Percentiles rank a stretch among this genome's conserved stretches.
Conservation (phyloP, 2,329 filamentous ascomycete species). For the Lachnellula occidentalis region DNA sequence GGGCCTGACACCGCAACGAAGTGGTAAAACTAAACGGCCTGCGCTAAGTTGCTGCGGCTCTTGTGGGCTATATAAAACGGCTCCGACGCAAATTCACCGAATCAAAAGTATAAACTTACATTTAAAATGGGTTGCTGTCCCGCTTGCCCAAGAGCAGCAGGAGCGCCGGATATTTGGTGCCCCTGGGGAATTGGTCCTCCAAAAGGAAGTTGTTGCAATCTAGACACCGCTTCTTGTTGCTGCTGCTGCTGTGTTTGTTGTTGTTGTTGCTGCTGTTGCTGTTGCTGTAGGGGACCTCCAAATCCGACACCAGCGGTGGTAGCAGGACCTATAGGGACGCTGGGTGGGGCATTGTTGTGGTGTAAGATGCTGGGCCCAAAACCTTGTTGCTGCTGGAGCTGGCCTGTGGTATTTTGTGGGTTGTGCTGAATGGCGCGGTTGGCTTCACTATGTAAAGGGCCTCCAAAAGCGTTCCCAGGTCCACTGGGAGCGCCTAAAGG, state of each 20-base stretch:
- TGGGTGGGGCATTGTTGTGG: slow-evolving; percentile 45
- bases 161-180: slow-evolving; percentile 31
- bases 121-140: slow-evolving; percentile 79
- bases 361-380: slow-evolving; percentile 43
- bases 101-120: slow-evolving; percentile 38
- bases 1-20: too few species aligned
- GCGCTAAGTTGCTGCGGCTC: too few species aligned
- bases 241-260: slow-evolving; percentile 34
- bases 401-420: slow-evolving; percentile 37
- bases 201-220: slow-evolving; percentile 59
- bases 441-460: slow-evolving; percentile 48
- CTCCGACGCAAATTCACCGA: not conserved
- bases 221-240: slow-evolving; percentile 42
- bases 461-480: slow-evolving; percentile 43
- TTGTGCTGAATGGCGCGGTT: slow-evolving; percentile 48
- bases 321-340: slow-evolving; percentile 51
- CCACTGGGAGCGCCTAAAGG: slow-evolving; percentile 34
- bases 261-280: slow-evolving; percentile 28
- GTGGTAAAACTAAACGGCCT: too few species aligned
- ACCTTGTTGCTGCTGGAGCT: slow-evolving; percentile 50
- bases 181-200: slow-evolving; percentile 37
- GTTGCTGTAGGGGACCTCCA: slow-evolving; percentile 50
- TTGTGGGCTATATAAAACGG: too few species aligned
- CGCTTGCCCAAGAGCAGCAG: slow-evolving; percentile 57
- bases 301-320: slow-evolving; percentile 61